Evolutionary conservation across 805 yeast species (phyloP), one percentile per base, ranked within the genome.

Genomic region (Saccharomycopsis malanga): DNA sequence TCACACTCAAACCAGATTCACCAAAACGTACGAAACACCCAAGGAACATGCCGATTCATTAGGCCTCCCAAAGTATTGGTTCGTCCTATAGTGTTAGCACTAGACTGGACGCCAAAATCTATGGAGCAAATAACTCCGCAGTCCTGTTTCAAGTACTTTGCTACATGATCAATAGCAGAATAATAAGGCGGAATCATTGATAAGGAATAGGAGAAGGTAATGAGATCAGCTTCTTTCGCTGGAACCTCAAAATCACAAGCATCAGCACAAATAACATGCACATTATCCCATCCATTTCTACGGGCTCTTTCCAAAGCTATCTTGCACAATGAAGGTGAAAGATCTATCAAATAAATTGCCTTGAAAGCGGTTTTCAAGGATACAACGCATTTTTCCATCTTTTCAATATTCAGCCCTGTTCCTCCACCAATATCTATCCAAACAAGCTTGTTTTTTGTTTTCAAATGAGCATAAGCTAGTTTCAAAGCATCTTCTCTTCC

Each of bases 371-470:
- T 58, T 9, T 56, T 49, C 25, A 64, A 39, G 7, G 52, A 39
- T 2, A 63, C 60, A 42, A 74, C 64, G 39, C 77, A 65, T 37
- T 68, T 59, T 59, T 81, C 69, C 94, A 85, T 85, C 56, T 73
- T 71, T 63, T 85, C 93, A 57, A 85, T 81, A 64, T 85, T 85
- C 63, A 79, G 71, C 41, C 94, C 95, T 4, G 95, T 85, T 21
- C 95, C 95, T 27, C 94, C 94, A 43, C 94, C 95, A 58, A 86
- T 74, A 60, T 83, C 89, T 42, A 83, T 70, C 89, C 89, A 83
- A 39, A 81, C 77, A 39, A 81, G 64, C 43, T 72, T 71, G 35
- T 61, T 58, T 23, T 61, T 62, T 44, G 66, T 68, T 30, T 59
- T 53, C 3, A 81, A 63, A 61, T 83, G 88, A 22, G 81, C 61